Percentiles rank a stretch among this genome's conserved stretches.
Conservation (phyloP, 495 filamentous ascomycete species). For the Cercophora newfieldiana region DNA sequence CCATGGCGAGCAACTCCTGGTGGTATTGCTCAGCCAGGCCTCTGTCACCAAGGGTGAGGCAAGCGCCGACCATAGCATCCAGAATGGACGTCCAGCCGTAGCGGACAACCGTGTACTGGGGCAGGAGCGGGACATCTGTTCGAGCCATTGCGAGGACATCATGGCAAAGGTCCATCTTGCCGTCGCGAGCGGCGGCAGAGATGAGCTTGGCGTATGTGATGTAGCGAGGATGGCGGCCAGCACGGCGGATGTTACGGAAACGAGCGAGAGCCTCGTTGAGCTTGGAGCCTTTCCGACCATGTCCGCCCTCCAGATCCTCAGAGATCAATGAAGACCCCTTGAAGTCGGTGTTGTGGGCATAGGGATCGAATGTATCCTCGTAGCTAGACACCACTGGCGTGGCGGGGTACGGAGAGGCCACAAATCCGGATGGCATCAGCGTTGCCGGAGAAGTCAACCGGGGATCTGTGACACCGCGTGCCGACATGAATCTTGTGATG, state of each 20-base stretch:
- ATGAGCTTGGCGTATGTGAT: slow-evolving; percentile 96
- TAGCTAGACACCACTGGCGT: slow-evolving; percentile 46
- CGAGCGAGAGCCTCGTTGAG: slow-evolving; percentile 78
- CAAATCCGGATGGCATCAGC: slow-evolving; percentile 29
- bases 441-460: slow-evolving; percentile 38
- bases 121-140: slow-evolving; percentile 77
- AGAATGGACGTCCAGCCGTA: slow-evolving; percentile 95
- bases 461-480: slow-evolving; percentile 47
- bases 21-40: slow-evolving; percentile 80
- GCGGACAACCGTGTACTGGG: slow-evolving; percentile 78
- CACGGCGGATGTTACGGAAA: slow-evolving; percentile 89
- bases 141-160: slow-evolving; percentile 88
- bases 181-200: slow-evolving; percentile 79
- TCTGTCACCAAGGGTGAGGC: slow-evolving; percentile 79
- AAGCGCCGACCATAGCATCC: slow-evolving; percentile 94
- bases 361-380: slow-evolving; percentile 86
- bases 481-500: slow-evolving; percentile 73
- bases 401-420: slow-evolving; percentile 39
- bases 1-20: slow-evolving; percentile 83
- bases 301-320: slow-evolving; percentile 76
- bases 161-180: slow-evolving; percentile 73
- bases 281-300: slow-evolving; percentile 65
- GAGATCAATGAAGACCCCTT: slow-evolving; percentile 87
- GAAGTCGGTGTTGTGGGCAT: slow-evolving; percentile 85
- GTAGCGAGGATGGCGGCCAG: slow-evolving; percentile 88